These are phyloP conservation scores for Moniliella sp. DNA, from an alignment of 1,284 basidiomycete species.

Conservation along the genomic window DNA sequence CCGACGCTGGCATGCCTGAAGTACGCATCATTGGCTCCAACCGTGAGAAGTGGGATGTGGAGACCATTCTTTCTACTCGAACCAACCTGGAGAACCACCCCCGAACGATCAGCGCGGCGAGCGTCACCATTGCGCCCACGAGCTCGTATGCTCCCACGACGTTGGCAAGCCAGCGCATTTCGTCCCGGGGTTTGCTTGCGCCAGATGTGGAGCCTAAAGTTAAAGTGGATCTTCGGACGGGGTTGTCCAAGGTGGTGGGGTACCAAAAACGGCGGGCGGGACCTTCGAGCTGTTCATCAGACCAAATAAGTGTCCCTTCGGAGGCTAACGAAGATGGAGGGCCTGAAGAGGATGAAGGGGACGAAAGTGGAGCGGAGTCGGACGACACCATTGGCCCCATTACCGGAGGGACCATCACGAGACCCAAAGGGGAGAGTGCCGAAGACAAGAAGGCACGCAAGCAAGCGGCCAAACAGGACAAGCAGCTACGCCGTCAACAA, in stretches of 20 bases:
- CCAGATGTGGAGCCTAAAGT: slow-evolving; percentile 12
- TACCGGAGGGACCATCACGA: slow-evolving; percentile 1
- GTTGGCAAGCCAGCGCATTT: slow-evolving; percentile 6
- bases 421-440: slow-evolving; percentile 6
- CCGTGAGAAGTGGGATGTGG: slow-evolving; percentile 30
- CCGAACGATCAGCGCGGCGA: slow-evolving; percentile 14
- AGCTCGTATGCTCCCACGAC: slow-evolving; percentile 3
- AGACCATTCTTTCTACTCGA: slow-evolving; percentile 26
- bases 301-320: not conserved
- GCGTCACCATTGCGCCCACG: slow-evolving; percentile 5
- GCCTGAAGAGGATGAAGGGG: slow-evolving; percentile 4
- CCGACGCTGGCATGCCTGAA: slow-evolving; percentile 35
- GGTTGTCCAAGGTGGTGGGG: slow-evolving; percentile 19
- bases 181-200: slow-evolving; percentile 4
- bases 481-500: slow-evolving; percentile 14
- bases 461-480: slow-evolving; percentile 51
- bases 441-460: slow-evolving; percentile 65
- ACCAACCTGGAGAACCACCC: slow-evolving; percentile 32
- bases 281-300: not conserved
- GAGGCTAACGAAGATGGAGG: slow-evolving; percentile 3
- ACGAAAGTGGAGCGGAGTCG: slow-evolving; percentile 3
- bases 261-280: slow-evolving; percentile 7
- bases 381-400: not conserved
- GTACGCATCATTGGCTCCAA: slow-evolving; percentile 6
- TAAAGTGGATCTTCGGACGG: slow-evolving; percentile 20